These are phyloP conservation scores for Plasmodium berghei DNA, from an alignment of 169 alveolate species.

Conservation along the genomic window DNA sequence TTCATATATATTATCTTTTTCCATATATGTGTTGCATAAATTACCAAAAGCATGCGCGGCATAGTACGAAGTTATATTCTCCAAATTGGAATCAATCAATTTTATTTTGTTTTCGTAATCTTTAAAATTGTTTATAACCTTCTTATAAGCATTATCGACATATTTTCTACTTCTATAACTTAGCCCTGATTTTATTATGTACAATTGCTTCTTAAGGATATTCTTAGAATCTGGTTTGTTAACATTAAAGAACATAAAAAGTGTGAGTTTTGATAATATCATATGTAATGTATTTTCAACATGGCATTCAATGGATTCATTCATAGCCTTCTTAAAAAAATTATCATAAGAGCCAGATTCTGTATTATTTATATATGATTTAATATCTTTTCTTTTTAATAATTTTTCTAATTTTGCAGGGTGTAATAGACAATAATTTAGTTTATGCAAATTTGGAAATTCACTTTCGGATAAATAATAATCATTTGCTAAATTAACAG, in stretches of 20 bases:
- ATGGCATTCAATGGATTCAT: constrained; percentile 48
- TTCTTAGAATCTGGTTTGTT: constrained; percentile 1
- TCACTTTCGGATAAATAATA: constrained; percentile 18
- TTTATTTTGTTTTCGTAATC: not conserved
- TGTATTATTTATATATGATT: not conserved
- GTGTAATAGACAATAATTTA: constrained; percentile 66
- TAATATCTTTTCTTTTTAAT: constrained; percentile 33
- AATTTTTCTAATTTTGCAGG: constrained; percentile 46
- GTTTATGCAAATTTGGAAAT: not conserved
- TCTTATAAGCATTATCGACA: constrained; percentile 8
- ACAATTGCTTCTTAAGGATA: constrained; percentile 4
- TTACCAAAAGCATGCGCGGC: not conserved
- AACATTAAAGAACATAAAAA: too few relatives aligned
- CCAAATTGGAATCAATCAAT: too few relatives aligned
- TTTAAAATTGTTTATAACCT: constrained; percentile 16
- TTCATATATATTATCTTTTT: not conserved
- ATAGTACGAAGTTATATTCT: not conserved
- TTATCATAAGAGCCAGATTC: constrained; percentile 14
- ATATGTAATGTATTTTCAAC: constrained; percentile 48
- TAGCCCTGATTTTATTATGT: constrained; percentile 38
- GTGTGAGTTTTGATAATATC: not conserved
- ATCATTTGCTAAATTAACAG: constrained; percentile 35
- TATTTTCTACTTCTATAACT: constrained; percentile 18
- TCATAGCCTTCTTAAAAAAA: constrained; percentile 22
- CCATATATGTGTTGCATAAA: not conserved